Evolutionary conservation across 441 rosid genomes (phyloP), one percentile per base, ranked within the genome.

Genomic region (Pelargonium citronellum): DNA sequence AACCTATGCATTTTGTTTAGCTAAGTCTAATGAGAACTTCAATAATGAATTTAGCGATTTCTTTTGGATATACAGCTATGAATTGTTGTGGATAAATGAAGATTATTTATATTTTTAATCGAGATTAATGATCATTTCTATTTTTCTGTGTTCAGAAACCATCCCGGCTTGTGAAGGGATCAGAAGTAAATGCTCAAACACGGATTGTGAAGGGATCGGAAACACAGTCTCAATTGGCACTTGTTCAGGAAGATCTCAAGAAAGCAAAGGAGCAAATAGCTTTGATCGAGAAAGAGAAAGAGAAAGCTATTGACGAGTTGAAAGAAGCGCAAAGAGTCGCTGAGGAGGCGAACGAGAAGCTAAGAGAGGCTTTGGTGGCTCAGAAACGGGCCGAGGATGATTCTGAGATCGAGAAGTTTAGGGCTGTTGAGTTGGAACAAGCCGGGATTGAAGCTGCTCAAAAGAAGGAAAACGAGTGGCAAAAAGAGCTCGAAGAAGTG

Each of bases 361-460:
- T 93, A 12, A 85, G 73, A 74, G 91, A 91, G 78, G 96, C 97
- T 47, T 66, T 91, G 77, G 87, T 83, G 74, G 92, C 97, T 62
- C 96, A 91, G 82, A 89, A 85, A 79, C 83, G 83, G 79, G 96
- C 96, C 0, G 92, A 87, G 82, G 96, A 88, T 80, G 67, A 81
- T 78, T 85, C 87, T 5, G 89, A 93, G 83, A 83, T 88, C 8
- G 95, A 91, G 81, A 93, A 88, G 74, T 89, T 91, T 74, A 83
- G 98, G 46, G 90, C 89, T 63, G 79, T 91, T 74, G 96, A 92
- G 79, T 66, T 87, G 85, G 95, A 92, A 73, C 91, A 87, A 77
- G 88, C 89, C 2, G 96, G 95, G 73, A 91, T 94, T 49, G 96
- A 92, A 83, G 88, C 87, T 2, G 84, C 89, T 68, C 88, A 83